Base-by-base conservation (phyloP, 225 moss, liverwort and hornwort genomes). In the Anthoceros angustus region DNA sequence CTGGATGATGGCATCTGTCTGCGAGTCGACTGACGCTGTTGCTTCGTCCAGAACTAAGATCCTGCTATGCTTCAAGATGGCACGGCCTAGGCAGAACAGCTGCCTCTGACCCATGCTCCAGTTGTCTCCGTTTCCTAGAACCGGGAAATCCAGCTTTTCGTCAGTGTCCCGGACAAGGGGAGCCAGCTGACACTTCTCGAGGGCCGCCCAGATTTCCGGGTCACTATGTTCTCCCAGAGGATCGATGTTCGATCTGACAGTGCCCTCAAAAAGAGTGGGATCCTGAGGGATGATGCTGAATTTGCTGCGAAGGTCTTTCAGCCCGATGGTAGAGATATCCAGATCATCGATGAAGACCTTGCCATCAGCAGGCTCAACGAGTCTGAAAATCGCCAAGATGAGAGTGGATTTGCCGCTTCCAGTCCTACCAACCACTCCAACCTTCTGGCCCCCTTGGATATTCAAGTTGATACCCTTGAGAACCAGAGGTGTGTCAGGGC, bases 101-200 rank as follows among this genome's bases (percentile, higher is more conserved):
- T 81, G 81, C 16, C 75, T 67, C 62, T 81, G 81, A 11, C 73
- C 73, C 50, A 73, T 64, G 62, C 81, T 81, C 81, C 81, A 78
- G 10, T 78, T 78, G 25, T 75, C 78, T n/a, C 73, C 80, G 70
- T 77, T 70, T 69, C 72, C 80, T 66, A 72, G 64, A 71, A 77
- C 78, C 75, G 63, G 25, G 15, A 70, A 72, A 41, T 80, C 72
- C 12, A 80, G 80, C 66, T 80, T 80, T 25, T 67, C 72, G 23
- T 61, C 65, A 16, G 70, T 70, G 39, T 68, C 70, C 68, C 68
- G 74, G 26, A 77, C 70, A 10, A 21, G 48, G 12, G 63, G 70
- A 43, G 72, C 77, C 48, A 80, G 43, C 48, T 80, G 74, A 26
- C 80, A 80, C 8, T 80, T 77, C 63, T 75, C 75, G 4, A 77